Conservation (phyloP, 352 stramenopile species). For the Phytophthora syringae region DNA sequence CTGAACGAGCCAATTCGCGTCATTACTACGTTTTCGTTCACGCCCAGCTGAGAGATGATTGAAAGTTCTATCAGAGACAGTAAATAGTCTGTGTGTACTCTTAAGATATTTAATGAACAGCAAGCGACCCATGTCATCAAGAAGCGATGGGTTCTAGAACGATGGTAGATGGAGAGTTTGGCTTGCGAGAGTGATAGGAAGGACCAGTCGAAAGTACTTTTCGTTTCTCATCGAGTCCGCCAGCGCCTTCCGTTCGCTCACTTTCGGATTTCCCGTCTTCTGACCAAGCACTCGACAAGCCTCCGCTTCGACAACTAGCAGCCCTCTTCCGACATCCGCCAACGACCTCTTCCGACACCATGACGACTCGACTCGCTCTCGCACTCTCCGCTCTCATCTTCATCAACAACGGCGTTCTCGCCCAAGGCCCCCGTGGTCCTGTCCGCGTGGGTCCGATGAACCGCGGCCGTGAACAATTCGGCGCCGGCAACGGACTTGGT, state of each 20-base stretch:
- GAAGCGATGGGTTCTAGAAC: too few species aligned
- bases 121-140: neutral
- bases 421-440: slow-evolving; percentile 26
- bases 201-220: too few species aligned
- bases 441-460: slow-evolving; percentile 16
- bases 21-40: slow-evolving; percentile 28
- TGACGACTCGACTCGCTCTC: slow-evolving; percentile 30
- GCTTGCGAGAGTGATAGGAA: too few species aligned
- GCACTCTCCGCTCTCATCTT: slow-evolving; percentile 19
- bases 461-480: slow-evolving; percentile 29
- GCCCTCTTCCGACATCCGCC: neutral
- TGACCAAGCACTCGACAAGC: slow-evolving; percentile 6
- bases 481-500: neutral
- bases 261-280: slow-evolving; percentile 23
- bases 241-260: slow-evolving; percentile 6
- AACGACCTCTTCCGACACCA: neutral
- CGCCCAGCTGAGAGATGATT: neutral
- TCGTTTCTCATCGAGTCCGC: too few species aligned
- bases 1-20: slow-evolving; percentile 45
- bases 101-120: too few species aligned
- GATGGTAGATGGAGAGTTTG: too few species aligned
- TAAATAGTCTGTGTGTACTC: too few species aligned
- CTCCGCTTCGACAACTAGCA: neutral
- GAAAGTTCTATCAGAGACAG: neutral
- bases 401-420: slow-evolving; percentile 17